A percentile compares a stretch with the other conserved stretches of the same genome.
These are phyloP conservation scores for Aspergillus piperis DNA, from an alignment of 2,329 filamentous ascomycete genomes.

Conservation along the genomic window DNA sequence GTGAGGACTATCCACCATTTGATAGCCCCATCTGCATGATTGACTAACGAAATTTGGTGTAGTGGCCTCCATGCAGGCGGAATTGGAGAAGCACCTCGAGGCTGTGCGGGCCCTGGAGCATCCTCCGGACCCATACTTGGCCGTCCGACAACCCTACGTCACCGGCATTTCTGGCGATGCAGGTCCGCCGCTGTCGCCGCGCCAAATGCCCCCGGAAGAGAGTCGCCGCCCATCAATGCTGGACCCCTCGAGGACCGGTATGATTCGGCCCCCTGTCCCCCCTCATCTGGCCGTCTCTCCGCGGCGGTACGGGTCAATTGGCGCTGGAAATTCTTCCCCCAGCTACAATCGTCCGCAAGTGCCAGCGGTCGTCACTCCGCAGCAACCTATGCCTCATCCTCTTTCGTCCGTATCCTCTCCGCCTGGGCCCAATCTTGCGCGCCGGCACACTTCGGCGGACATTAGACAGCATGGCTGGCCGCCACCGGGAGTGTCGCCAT, in stretches of 20 bases:
- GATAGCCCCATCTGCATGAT: not conserved
- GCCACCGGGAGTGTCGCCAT: slow-evolving; percentile 61
- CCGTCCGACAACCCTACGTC: slow-evolving; percentile 67
- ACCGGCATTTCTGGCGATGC: slow-evolving; percentile 64
- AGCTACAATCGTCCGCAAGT: slow-evolving; percentile 71
- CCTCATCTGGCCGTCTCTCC: slow-evolving; percentile 79
- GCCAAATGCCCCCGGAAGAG: slow-evolving; percentile 84
- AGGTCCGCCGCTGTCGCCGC: slow-evolving; percentile 75
- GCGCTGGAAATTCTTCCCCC: slow-evolving; percentile 67
- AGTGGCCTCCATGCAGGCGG: slow-evolving; percentile 62
- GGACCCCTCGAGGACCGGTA: slow-evolving; percentile 61
- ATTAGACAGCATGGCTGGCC: slow-evolving; percentile 86
- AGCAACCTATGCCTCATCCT: slow-evolving; percentile 67
- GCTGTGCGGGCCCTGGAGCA: slow-evolving; percentile 57
- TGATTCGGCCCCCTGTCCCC: slow-evolving; percentile 75
- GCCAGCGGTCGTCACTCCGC: slow-evolving; percentile 66
- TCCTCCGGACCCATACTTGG: slow-evolving; percentile 66
- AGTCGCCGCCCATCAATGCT: slow-evolving; percentile 70
- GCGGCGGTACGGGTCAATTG: slow-evolving; percentile 84
- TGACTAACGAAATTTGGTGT: slow-evolving; percentile 19
- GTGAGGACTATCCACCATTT: slow-evolving; percentile 53
- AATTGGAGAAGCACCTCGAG: slow-evolving; percentile 64
- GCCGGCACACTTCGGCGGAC: slow-evolving; percentile 92
- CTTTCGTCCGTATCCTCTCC: slow-evolving; percentile 59
- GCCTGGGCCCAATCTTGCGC: slow-evolving; percentile 67